Conservation (phyloP, 495 filamentous ascomycete genomes). For the Penicillium parvum region DNA sequence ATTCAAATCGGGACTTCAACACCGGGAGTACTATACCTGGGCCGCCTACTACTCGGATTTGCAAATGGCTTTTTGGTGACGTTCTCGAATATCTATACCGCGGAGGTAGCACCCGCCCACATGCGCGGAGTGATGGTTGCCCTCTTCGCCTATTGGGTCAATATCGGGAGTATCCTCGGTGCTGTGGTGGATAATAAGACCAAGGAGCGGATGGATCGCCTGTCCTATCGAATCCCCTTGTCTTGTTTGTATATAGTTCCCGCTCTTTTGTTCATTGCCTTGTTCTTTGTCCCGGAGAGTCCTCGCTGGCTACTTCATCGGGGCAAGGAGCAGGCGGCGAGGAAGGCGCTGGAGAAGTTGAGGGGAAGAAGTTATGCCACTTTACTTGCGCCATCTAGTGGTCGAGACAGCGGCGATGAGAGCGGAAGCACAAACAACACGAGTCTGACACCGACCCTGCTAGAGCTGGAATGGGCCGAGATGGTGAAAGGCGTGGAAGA, state of each 20-base stretch:
- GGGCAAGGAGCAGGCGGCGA: conserved; percentile 4
- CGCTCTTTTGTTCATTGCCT: conserved; percentile 6
- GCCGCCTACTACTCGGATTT: conserved; percentile 12
- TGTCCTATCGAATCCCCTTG: conserved; percentile 12
- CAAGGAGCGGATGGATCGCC: conserved; percentile 7
- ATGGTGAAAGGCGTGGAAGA: conserved; percentile 18
- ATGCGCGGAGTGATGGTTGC: conserved; percentile 16
- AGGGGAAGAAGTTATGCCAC: conserved; percentile 1
- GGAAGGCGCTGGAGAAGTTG: conserved; percentile 12
- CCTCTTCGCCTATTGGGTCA: conserved; percentile 14
- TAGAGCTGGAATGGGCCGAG: conserved; percentile 15
- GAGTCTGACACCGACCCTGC: not conserved
- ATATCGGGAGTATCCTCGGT: conserved; percentile 12
- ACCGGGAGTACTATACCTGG: conserved; percentile 8
- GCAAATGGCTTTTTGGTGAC: conserved; percentile 15
- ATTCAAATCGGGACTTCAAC: conserved; percentile 15
- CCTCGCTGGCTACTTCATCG: conserved; percentile 16
- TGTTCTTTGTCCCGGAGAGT: conserved; percentile 15
- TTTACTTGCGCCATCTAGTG: not conserved
- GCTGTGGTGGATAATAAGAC: conserved; percentile 14
- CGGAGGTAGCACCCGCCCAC: conserved; percentile 10
- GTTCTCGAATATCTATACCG: conserved; percentile 14
- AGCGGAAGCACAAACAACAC: conserved; percentile 1
- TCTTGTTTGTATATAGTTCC: conserved; percentile 15
- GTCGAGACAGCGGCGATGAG: not conserved